Evolutionary conservation across 2,329 filamentous ascomycete species (phyloP).

Genomic region (Rosellinia necatrix): DNA sequence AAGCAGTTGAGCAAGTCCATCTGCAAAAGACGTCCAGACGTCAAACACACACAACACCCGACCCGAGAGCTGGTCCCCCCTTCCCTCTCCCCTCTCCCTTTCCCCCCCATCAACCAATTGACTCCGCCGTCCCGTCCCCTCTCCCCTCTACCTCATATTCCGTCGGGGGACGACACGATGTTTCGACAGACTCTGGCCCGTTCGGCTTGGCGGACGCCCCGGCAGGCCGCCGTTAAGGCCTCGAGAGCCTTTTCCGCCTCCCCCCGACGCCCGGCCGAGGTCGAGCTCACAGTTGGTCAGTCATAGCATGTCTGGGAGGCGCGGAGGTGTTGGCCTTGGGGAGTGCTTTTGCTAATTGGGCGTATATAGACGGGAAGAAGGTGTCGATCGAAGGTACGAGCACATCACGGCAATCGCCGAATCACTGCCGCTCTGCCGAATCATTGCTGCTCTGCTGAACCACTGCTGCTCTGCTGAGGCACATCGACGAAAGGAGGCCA

Average conservation of each 20-base stretch:
- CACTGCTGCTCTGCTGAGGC: too few species aligned
- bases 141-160: slow-evolving; percentile 48
- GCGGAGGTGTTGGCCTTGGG: slow-evolving; percentile 1
- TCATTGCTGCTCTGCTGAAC: too few species aligned
- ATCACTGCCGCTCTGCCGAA: neutral
- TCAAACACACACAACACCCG: too few species aligned
- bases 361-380: slow-evolving; percentile 86
- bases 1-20: neutral
- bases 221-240: slow-evolving; percentile 58
- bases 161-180: slow-evolving; percentile 68
- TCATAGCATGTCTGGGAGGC: slow-evolving; percentile 32
- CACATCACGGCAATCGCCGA: slow-evolving; percentile 11
- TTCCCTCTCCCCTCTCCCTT: too few species aligned
- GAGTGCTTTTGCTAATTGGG: slow-evolving; percentile 32
- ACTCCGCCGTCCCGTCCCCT: slow-evolving; percentile 34
- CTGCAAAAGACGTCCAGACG: slow-evolving; percentile 35
- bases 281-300: slow-evolving; percentile 94
- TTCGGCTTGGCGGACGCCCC: slow-evolving; percentile 69
- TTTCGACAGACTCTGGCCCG: slow-evolving; percentile 70
- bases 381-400: slow-evolving; percentile 90
- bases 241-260: slow-evolving; percentile 83
- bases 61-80: slow-evolving; percentile 13
- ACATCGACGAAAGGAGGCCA: too few species aligned
- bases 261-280: slow-evolving; percentile 79
- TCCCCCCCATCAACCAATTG: slow-evolving; percentile 28